phyloP scores from a whole-genome alignment of 2,329 filamentous ascomycete genomes.

The Aphanocladium album region DNA sequence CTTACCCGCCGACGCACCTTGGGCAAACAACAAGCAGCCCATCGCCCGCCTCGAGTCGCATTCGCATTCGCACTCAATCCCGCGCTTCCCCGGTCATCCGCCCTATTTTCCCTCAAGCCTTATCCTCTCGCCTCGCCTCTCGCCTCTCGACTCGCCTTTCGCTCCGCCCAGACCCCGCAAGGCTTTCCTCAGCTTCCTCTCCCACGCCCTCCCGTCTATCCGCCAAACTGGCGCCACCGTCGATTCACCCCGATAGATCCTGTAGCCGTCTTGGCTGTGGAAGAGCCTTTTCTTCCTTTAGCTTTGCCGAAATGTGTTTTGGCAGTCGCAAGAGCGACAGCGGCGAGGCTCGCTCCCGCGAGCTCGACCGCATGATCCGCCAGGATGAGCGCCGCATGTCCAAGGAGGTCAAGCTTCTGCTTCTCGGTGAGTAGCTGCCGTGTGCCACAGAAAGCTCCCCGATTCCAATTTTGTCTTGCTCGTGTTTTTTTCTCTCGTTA shows the following conservation, averaged over 20 bases:
- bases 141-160: neutral
- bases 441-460: neutral
- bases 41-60: no score
- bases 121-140: neutral
- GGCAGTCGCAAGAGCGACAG: constrained; percentile 49
- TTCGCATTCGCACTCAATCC: neutral
- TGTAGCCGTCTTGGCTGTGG: constrained; percentile 7
- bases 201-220: neutral
- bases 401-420: constrained; percentile 86
- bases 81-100: neutral
- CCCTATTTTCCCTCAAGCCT: no score
- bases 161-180: neutral
- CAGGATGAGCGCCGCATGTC: constrained; percentile 82
- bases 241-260: neutral
- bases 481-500: neutral
- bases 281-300: neutral
- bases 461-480: no score
- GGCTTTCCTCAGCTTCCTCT: neutral
- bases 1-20: no score
- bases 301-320: constrained; percentile 54
- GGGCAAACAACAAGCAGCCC: no score
- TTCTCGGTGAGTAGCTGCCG: constrained; percentile 64
- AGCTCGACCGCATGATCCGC: constrained; percentile 82
- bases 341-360: constrained; percentile 54
- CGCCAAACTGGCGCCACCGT: constrained; percentile 7